Evolutionary conservation across 306 rosid genomes (phyloP).

Genomic region (Prunus davidiana): DNA sequence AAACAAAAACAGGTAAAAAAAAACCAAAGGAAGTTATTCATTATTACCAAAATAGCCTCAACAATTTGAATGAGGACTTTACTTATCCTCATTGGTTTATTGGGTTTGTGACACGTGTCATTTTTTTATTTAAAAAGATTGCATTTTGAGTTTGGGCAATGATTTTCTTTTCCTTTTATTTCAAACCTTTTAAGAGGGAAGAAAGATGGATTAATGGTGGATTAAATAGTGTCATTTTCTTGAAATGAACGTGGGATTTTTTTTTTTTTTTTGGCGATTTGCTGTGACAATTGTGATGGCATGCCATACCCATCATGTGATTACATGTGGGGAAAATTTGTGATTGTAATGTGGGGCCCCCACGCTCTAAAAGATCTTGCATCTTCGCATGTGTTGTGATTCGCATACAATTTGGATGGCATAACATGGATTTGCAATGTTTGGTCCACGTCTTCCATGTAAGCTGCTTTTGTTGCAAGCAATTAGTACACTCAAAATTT

Average conservation of each 20-base stretch:
- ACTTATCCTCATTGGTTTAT: neutral
- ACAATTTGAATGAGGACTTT: conserved; percentile 6
- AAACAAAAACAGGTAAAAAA: neutral
- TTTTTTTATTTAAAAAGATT: conserved; percentile 7
- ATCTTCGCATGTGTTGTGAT: conserved; percentile 68
- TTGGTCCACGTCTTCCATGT: conserved; percentile 41
- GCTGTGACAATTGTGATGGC: conserved; percentile 47
- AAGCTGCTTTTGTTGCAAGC: conserved; percentile 44
- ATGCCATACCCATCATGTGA: conserved; percentile 72
- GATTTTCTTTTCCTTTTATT: conserved; percentile 8
- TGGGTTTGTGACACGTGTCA: neutral
- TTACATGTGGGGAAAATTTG: conserved; percentile 57
- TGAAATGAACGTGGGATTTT: conserved; percentile 15
- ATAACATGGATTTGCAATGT: conserved; percentile 71
- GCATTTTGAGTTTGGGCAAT: conserved; percentile 30
- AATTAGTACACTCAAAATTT: neutral
- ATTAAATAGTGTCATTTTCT: conserved; percentile 7
- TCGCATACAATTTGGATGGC: conserved; percentile 44
- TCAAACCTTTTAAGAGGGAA: conserved; percentile 29
- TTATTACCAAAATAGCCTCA: conserved; percentile 17
- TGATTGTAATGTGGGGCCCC: conserved; percentile 34
- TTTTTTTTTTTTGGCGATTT: conserved; percentile 18
- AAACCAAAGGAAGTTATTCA: conserved; percentile 10
- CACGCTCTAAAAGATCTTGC: conserved; percentile 31
- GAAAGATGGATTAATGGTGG: neutral